A percentile compares a stretch with the other conserved stretches of the same genome.
Conservation (phyloP, 1,284 basidiomycete species). For the Cerioporus squamosus region DNA sequence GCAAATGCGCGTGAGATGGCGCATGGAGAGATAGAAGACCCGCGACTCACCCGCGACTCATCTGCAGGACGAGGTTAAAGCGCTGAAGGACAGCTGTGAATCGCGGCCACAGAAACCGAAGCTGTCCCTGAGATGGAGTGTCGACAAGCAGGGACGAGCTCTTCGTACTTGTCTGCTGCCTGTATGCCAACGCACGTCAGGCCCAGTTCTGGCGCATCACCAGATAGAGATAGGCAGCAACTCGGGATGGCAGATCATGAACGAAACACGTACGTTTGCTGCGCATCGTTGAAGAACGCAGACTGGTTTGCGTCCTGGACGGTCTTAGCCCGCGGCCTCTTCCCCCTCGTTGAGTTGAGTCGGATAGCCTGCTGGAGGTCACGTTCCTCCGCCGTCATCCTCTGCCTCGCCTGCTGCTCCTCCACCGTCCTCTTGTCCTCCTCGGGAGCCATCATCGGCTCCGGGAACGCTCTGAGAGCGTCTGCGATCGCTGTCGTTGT, state of each 20-base stretch:
- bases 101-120: slow-evolving; percentile 57
- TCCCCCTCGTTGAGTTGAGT: slow-evolving; percentile 90
- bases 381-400: slow-evolving; percentile 67
- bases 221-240: slow-evolving; percentile 9
- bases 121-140: slow-evolving; percentile 50
- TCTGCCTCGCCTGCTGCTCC: slow-evolving; percentile 69
- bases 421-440: slow-evolving; percentile 80
- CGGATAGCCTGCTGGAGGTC: slow-evolving; percentile 82
- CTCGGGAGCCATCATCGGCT: slow-evolving; percentile 79
- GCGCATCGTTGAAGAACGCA: slow-evolving; percentile 85
- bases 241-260: background rate
- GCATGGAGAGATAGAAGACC: too few relatives aligned
- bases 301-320: slow-evolving; percentile 78
- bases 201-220: too few relatives aligned
- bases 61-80: slow-evolving; percentile 91
- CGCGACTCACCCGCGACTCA: slow-evolving; percentile 57
- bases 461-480: slow-evolving; percentile 45
- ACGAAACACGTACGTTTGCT: slow-evolving; percentile 59
- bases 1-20: slow-evolving; percentile 29
- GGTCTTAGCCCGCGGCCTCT: slow-evolving; percentile 69
- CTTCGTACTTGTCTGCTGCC: slow-evolving; percentile 40
- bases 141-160: slow-evolving; percentile 75
- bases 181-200: slow-evolving; percentile 4
- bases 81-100: slow-evolving; percentile 74
- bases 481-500: slow-evolving; percentile 50